Percentiles rank a stretch among this genome's conserved stretches.
Evolutionary conservation across 495 filamentous ascomycete species (phyloP).

Genomic region (Alectoria sarmentosa): DNA sequence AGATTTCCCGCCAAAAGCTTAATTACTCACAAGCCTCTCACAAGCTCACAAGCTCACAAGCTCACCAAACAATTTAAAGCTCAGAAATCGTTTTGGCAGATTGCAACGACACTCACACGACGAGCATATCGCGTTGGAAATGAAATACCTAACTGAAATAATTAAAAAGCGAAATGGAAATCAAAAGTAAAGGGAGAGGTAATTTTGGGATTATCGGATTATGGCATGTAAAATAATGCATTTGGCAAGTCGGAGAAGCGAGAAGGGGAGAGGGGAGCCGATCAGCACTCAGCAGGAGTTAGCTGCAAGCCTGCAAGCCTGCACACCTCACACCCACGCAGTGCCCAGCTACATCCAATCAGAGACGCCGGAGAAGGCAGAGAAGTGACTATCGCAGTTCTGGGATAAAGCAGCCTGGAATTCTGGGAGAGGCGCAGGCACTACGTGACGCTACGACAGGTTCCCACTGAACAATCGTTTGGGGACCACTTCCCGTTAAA

Average conservation of each 20-base stretch:
- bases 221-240: too few relatives aligned
- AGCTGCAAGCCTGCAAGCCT: not conserved
- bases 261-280: not conserved
- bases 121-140: not conserved
- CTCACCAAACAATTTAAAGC: not conserved
- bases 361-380: not conserved
- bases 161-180: not conserved
- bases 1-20: conserved; percentile 7
- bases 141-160: too few relatives aligned
- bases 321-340: too few relatives aligned
- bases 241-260: not conserved
- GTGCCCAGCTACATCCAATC: too few relatives aligned
- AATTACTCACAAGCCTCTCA: too few relatives aligned
- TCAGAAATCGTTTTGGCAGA: too few relatives aligned
- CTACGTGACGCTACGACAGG: not conserved
- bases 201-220: too few relatives aligned
- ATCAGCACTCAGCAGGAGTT: not conserved
- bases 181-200: too few relatives aligned
- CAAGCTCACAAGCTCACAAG: too few relatives aligned
- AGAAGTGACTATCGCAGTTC: not conserved
- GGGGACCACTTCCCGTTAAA: not conserved
- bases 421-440: not conserved
- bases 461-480: not conserved
- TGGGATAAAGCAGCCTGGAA: conserved; percentile 3
- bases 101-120: too few relatives aligned